These are phyloP conservation scores for Nectriaceae sp. DNA, from an alignment of 2,329 filamentous ascomycete genomes.

Conservation along the genomic window DNA sequence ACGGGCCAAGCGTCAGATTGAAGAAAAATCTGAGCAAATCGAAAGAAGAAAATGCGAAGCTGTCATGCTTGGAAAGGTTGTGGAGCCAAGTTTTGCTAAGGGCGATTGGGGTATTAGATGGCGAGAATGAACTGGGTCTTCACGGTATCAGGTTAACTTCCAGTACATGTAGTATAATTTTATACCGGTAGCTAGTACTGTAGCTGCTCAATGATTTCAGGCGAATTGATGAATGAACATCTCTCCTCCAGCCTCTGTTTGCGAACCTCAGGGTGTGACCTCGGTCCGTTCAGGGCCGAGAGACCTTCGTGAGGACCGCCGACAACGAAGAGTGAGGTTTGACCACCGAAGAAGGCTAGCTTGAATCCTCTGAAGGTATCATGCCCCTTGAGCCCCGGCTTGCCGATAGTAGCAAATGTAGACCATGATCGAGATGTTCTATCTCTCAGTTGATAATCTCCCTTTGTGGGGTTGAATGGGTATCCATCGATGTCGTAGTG, in stretches of 20 bases:
- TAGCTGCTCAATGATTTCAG: conserved; percentile 45
- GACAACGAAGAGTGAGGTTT: conserved; percentile 41
- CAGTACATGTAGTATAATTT: neutral
- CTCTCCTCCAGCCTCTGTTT: conserved; percentile 47
- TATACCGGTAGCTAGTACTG: conserved; percentile 31
- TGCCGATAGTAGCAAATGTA: conserved; percentile 44
- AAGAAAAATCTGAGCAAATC: conserved; percentile 16
- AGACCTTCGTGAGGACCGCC: conserved; percentile 47
- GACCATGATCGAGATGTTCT: conserved; percentile 50
- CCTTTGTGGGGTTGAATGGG: conserved; percentile 37
- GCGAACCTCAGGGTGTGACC: conserved; percentile 36
- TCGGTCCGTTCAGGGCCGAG: conserved; percentile 38
- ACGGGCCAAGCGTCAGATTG: neutral
- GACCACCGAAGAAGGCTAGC: conserved; percentile 35
- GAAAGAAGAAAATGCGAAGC: conserved; percentile 54
- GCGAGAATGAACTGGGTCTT: conserved; percentile 45
- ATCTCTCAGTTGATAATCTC: conserved; percentile 42
- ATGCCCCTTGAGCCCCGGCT: conserved; percentile 31
- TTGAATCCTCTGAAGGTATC: conserved; percentile 45
- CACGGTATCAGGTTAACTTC: neutral
- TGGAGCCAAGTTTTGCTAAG: conserved; percentile 62
- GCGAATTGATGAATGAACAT: conserved; percentile 48
- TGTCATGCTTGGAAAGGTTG: conserved; percentile 58
- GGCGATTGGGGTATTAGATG: conserved; percentile 61
- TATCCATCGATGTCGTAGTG: conserved; percentile 41